Percentiles rank a stretch among this genome's conserved stretches.
Conservation (phyloP, 1,139 yeast genomes). For the Tardiomyces digboiensis region DNA sequence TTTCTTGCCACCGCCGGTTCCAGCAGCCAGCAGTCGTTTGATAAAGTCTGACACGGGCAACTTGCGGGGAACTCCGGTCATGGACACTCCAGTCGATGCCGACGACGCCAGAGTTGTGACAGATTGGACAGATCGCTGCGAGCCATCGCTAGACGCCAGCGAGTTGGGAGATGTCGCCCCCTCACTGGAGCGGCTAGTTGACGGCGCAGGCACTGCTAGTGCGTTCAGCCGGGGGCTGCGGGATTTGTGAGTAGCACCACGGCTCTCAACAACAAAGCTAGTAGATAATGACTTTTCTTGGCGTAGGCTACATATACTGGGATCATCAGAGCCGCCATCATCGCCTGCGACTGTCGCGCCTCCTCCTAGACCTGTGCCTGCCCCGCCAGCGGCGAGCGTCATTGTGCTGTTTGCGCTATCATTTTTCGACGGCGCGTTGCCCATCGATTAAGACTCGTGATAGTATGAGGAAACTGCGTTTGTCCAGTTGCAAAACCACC, state of each 20-base stretch:
- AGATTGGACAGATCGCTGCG: conserved; percentile 61
- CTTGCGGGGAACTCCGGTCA: conserved; percentile 86
- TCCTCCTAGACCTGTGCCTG: too few relatives aligned
- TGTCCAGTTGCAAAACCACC: too few relatives aligned
- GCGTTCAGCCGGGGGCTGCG: too few relatives aligned
- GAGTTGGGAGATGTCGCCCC: background rate
- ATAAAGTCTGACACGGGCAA: conserved; percentile 67
- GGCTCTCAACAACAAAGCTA: background rate
- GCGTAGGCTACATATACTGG: conserved; percentile 1
- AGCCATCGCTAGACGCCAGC: conserved; percentile 74
- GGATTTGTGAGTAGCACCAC: too few relatives aligned
- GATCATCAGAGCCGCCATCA: conserved; percentile 1
- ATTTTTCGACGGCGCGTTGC: background rate
- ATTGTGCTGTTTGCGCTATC: conserved; percentile 1
- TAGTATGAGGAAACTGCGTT: too few relatives aligned
- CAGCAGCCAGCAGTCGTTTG: conserved; percentile 80
- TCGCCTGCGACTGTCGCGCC: background rate
- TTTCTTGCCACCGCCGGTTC: conserved; percentile 87
- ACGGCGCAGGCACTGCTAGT: too few relatives aligned
- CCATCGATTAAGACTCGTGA: background rate
- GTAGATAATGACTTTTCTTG: background rate
- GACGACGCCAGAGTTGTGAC: conserved; percentile 48
- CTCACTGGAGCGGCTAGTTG: too few relatives aligned
- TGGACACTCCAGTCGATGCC: conserved; percentile 88
- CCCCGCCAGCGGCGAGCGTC: conserved; percentile 1